phyloP scores from a whole-genome alignment of 441 rosid genomes.

The Populus hybrid region DNA sequence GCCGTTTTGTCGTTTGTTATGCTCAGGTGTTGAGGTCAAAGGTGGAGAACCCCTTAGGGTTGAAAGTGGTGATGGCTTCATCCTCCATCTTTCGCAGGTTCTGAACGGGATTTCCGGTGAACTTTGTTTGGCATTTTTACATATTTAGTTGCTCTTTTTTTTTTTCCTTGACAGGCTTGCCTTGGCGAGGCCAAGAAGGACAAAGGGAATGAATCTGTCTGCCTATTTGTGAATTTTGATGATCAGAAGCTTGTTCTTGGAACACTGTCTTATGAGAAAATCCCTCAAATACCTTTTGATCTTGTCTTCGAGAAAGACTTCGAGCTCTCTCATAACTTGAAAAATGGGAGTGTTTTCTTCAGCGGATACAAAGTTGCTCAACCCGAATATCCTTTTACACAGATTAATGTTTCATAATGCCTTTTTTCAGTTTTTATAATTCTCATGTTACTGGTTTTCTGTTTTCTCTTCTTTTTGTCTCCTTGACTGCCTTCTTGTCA shows the following conservation, averaged over 20 bases:
- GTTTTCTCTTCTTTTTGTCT: conserved; percentile 13
- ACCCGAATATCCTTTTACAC: conserved; percentile 48
- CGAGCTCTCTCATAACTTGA: conserved; percentile 75
- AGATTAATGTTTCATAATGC: not conserved
- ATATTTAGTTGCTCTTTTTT: not conserved
- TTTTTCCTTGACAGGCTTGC: conserved; percentile 39
- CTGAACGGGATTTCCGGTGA: not conserved
- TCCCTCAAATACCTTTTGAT: conserved; percentile 63
- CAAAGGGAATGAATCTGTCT: conserved; percentile 37
- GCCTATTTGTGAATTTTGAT: conserved; percentile 36
- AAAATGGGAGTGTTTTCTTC: conserved; percentile 66
- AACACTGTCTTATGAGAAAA: conserved; percentile 56
- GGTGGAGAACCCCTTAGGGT: conserved; percentile 40
- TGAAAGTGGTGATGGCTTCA: conserved; percentile 29
- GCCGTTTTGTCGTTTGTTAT: not conserved
- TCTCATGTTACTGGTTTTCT: not conserved
- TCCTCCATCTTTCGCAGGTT: conserved; percentile 79
- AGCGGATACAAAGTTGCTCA: conserved; percentile 52
- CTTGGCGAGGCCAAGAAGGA: conserved; percentile 62
- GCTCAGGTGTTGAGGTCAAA: conserved; percentile 72
- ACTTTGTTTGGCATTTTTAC: not conserved
- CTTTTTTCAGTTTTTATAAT: not conserved
- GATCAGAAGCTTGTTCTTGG: conserved; percentile 60
- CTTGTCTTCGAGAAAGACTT: conserved; percentile 54
- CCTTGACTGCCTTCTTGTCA: conserved; percentile 41